These are phyloP conservation scores for Phytophthora pistaciae DNA, from an alignment of 352 stramenopile species.

Conservation along the genomic window DNA sequence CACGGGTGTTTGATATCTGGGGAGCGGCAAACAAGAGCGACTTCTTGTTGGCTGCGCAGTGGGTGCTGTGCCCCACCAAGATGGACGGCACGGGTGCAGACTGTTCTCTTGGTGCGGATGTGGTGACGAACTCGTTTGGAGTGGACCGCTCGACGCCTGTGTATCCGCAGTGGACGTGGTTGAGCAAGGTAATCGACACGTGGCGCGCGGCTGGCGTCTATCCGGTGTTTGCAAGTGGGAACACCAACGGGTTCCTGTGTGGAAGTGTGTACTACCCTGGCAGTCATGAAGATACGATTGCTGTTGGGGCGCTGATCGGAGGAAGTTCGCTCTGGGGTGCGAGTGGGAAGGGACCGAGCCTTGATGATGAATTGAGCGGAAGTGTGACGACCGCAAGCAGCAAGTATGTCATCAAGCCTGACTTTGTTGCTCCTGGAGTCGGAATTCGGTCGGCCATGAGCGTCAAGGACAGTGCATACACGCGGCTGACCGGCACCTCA, in stretches of 20 bases:
- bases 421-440: slow-evolving; percentile 78
- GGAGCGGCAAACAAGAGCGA: slow-evolving; percentile 74
- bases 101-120: slow-evolving; percentile 66
- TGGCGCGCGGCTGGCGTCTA: slow-evolving; percentile 62
- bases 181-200: slow-evolving; percentile 61
- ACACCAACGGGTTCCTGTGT: slow-evolving; percentile 79
- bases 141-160: slow-evolving; percentile 54
- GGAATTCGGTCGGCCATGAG: slow-evolving; percentile 75
- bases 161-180: slow-evolving; percentile 64
- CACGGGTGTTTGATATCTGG: slow-evolving; percentile 67
- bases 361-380: slow-evolving; percentile 29
- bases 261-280: slow-evolving; percentile 76
- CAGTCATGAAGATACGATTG: slow-evolving; percentile 58
- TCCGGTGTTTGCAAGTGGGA: slow-evolving; percentile 73
- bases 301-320: slow-evolving; percentile 71
- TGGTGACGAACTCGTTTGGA: slow-evolving; percentile 78
- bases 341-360: slow-evolving; percentile 72
- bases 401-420: slow-evolving; percentile 65
- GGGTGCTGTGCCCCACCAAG: slow-evolving; percentile 73
- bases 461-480: slow-evolving; percentile 63
- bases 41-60: slow-evolving; percentile 73
- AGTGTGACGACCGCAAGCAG: background rate
- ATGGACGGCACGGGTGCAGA: slow-evolving; percentile 51
- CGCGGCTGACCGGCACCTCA: slow-evolving; percentile 73
- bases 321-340: slow-evolving; percentile 69